Conservation (phyloP, 1,139 yeast species). For the Candida tetrigidarum region DNA sequence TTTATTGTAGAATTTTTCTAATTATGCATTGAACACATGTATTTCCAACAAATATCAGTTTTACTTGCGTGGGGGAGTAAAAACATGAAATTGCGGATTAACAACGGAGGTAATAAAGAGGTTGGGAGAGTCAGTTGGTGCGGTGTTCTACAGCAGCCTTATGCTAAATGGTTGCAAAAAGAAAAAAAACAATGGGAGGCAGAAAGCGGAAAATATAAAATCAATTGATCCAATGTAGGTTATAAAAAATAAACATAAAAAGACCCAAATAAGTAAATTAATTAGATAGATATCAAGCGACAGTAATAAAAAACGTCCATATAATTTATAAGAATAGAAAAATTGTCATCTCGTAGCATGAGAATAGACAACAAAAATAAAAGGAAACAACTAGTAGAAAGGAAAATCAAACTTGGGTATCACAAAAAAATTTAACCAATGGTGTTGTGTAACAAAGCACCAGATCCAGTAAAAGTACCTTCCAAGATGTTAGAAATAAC, state of each 20-base stretch:
- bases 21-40: no score
- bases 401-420: not conserved
- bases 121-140: not conserved
- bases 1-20: not conserved
- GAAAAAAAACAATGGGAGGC: no score
- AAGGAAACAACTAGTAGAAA: not conserved
- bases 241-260: no score
- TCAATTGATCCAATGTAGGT: no score
- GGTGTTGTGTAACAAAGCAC: slow-evolving; percentile 5
- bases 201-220: no score
- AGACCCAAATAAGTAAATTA: not conserved
- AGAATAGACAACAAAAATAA: not conserved
- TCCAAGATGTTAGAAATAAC: slow-evolving; percentile 2
- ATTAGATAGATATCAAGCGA: not conserved
- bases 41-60: no score
- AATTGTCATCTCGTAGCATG: slow-evolving; percentile 2
- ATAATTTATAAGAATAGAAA: not conserved
- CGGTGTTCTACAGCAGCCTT: not conserved
- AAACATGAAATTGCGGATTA: no score
- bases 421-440: slow-evolving; percentile 5
- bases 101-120: no score
- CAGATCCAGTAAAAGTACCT: slow-evolving; percentile 1
- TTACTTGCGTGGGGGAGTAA: no score
- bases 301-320: slow-evolving; percentile 1
- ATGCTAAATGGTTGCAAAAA: not conserved